Evolutionary conservation across 1,139 yeast species (phyloP).

Genomic region (Hansenula sp.): DNA sequence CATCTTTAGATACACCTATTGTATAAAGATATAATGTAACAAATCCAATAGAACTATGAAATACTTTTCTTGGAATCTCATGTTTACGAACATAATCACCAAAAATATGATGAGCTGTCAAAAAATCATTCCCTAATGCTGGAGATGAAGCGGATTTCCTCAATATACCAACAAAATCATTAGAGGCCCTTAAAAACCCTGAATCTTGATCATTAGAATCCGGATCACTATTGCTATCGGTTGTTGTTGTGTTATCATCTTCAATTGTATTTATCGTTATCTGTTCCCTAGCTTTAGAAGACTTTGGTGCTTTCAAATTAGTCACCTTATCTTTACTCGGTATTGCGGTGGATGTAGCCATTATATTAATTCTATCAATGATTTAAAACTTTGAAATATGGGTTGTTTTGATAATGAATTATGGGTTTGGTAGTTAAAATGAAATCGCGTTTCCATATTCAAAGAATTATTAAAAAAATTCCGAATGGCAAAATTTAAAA

Average conservation of each 20-base stretch:
- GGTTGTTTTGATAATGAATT: background rate
- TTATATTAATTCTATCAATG: background rate
- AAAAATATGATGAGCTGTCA: slow-evolving; percentile 32
- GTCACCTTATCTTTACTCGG: background rate
- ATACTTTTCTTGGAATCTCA: slow-evolving; percentile 81
- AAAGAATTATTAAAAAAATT: background rate
- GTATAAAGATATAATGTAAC: slow-evolving; percentile 72
- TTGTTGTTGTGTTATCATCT: slow-evolving; percentile 2
- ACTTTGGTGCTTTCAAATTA: slow-evolving; percentile 1
- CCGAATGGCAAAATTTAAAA: background rate
- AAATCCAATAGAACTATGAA: slow-evolving; percentile 87
- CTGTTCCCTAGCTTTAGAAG: background rate
- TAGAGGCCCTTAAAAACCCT: background rate
- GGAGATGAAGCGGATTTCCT: slow-evolving; percentile 9
- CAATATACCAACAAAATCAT: slow-evolving; percentile 10
- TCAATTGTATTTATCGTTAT: background rate
- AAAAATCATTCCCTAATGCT: slow-evolving; percentile 14
- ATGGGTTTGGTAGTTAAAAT: too few relatives aligned
- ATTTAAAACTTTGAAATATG: background rate
- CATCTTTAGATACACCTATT: slow-evolving; percentile 48
- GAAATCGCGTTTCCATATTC: slow-evolving; percentile 2
- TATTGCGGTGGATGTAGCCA: slow-evolving; percentile 3
- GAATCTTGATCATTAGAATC: background rate
- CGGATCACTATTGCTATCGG: background rate
- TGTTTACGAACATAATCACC: slow-evolving; percentile 63